Evolutionary conservation across 495 filamentous ascomycete species (phyloP).

Genomic region (Acidomyces sp.): DNA sequence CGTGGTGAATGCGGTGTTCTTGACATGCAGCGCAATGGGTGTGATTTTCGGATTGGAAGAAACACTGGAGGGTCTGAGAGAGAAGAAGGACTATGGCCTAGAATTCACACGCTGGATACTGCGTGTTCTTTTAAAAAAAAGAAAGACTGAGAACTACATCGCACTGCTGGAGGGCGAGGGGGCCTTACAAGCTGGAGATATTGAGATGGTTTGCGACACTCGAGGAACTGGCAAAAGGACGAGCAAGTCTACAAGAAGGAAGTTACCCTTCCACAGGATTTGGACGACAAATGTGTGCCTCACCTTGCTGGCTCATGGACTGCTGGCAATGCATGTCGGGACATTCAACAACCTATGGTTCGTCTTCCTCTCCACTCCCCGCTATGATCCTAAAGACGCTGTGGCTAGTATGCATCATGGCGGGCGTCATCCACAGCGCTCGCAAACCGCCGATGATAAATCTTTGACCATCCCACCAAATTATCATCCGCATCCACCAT

Average conservation of each 20-base stretch:
- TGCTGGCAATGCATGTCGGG: conserved; percentile 60
- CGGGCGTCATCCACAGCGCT: too few relatives aligned
- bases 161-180: conserved; percentile 9
- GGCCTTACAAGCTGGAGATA: conserved; percentile 5
- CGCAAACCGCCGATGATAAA: conserved; percentile 1
- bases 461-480: conserved; percentile 35
- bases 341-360: conserved; percentile 66
- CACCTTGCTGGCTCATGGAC: conserved; percentile 49
- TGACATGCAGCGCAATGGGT: conserved; percentile 39
- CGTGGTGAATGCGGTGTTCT: conserved; percentile 54
- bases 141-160: conserved; percentile 13
- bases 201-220: conserved; percentile 5
- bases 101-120: conserved; percentile 34
- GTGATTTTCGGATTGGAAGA: conserved; percentile 59
- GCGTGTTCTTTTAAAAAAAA: conserved; percentile 25
- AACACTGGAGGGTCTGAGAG: conserved; percentile 39
- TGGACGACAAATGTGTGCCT: conserved; percentile 50
- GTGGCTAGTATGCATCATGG: too few relatives aligned
- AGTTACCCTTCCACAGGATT: conserved; percentile 51
- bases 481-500: conserved; percentile 34
- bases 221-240: not conserved
- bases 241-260: conserved; percentile 20
- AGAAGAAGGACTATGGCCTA: conserved; percentile 39
- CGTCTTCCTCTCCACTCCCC: conserved; percentile 56
- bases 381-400: conserved; percentile 30